Percentiles rank a stretch among this genome's conserved stretches.
phyloP scores from a whole-genome alignment of 768 basidiomycete species.

The Lentinula raphanica region DNA sequence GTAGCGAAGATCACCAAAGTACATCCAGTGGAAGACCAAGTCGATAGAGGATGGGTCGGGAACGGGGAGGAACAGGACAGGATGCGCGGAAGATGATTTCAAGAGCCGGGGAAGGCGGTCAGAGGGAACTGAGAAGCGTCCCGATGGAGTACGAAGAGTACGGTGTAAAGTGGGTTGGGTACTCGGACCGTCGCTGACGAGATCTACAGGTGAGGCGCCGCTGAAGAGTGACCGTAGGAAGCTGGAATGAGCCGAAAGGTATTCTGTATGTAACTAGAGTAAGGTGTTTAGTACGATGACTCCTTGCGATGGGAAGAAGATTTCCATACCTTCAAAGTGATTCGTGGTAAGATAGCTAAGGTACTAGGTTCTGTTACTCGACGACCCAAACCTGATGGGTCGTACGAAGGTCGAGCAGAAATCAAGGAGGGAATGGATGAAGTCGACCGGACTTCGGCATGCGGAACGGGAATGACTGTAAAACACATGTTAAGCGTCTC shows the following conservation, averaged over 20 bases:
- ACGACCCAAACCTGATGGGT: slow-evolving; percentile 39
- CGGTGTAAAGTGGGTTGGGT: slow-evolving; percentile 16
- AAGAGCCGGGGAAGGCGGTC: slow-evolving; percentile 65
- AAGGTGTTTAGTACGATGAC: too few relatives aligned
- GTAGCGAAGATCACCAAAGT: slow-evolving; percentile 63
- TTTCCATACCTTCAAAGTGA: slow-evolving; percentile 59
- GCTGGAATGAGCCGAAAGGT: slow-evolving; percentile 75
- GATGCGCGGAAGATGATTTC: slow-evolving; percentile 54
- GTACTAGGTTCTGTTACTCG: slow-evolving; percentile 46
- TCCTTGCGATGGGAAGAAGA: too few relatives aligned
- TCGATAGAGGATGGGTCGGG: slow-evolving; percentile 71
- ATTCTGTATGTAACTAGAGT: slow-evolving; percentile 70
- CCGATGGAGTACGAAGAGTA: slow-evolving; percentile 20
- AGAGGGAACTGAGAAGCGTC: slow-evolving; percentile 36
- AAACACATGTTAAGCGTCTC: neutral
- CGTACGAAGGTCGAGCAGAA: slow-evolving; percentile 28
- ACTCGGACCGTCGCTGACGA: slow-evolving; percentile 38
- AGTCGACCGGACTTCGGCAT: slow-evolving; percentile 11
- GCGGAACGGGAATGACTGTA: slow-evolving; percentile 48
- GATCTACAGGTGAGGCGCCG: slow-evolving; percentile 57
- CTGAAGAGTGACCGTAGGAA: slow-evolving; percentile 69
- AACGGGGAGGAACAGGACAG: slow-evolving; percentile 67
- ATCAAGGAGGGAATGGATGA: slow-evolving; percentile 11
- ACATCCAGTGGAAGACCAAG: slow-evolving; percentile 74
- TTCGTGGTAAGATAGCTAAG: slow-evolving; percentile 45